Evolutionary conservation across 1,139 yeast species (phyloP).

Genomic region (Kodamaea ohmeri): DNA sequence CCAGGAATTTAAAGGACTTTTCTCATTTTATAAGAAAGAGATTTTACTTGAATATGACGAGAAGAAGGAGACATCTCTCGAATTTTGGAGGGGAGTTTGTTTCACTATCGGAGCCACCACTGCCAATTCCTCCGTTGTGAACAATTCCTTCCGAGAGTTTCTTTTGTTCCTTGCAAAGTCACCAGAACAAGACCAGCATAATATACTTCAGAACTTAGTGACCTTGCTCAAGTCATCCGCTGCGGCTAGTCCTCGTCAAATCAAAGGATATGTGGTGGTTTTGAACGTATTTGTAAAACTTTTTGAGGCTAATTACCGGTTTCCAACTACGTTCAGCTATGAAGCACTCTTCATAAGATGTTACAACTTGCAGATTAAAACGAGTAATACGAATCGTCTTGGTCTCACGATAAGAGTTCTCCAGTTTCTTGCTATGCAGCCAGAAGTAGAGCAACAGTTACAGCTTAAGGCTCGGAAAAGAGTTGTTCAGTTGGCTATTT

Average conservation of each 20-base stretch:
- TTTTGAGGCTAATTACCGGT: constrained; percentile 34
- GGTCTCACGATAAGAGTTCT: constrained; percentile 36
- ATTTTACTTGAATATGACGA: constrained; percentile 7
- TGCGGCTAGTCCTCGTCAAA: constrained; percentile 17
- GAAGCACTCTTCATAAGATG: constrained; percentile 47
- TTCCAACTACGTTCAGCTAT: constrained; percentile 35
- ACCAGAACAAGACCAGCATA: constrained; percentile 4
- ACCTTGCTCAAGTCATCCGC: constrained; percentile 20
- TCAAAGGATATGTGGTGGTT: constrained; percentile 22
- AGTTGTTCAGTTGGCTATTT: constrained; percentile 28
- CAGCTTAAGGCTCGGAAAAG: constrained; percentile 23
- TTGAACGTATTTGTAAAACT: constrained; percentile 36
- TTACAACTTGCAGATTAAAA: constrained; percentile 56
- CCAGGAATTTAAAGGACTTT: constrained; percentile 28
- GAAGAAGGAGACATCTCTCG: constrained; percentile 20
- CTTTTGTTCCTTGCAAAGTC: constrained; percentile 29
- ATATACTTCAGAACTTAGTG: constrained; percentile 11
- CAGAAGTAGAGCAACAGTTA: constrained; percentile 7
- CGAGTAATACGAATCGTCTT: constrained; percentile 34
- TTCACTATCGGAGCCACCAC: constrained; percentile 62
- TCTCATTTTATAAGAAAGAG: constrained; percentile 18
- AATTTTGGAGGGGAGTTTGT: constrained; percentile 56
- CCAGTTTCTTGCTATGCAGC: constrained; percentile 26
- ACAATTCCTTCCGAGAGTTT: constrained; percentile 43
- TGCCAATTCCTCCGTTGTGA: constrained; percentile 49